These are phyloP conservation scores for Microbotryum violaceum DNA, from an alignment of 1,284 basidiomycete species.

Conservation along the genomic window DNA sequence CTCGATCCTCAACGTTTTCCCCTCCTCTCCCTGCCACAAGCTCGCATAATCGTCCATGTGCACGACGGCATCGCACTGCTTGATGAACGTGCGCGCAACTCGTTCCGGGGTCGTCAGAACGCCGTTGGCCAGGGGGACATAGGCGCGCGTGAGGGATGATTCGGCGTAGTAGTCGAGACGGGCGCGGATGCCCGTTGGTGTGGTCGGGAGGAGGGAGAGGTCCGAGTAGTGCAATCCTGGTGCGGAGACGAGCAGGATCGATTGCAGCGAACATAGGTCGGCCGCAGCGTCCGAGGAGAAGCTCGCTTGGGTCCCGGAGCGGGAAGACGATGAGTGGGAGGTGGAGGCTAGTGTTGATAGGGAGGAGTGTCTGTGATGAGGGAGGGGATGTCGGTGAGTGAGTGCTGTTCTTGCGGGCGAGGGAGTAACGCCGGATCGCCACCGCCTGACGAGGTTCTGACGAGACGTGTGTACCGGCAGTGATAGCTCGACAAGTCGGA, in stretches of 20 bases:
- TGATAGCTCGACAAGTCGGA: not conserved
- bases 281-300: not conserved
- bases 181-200: not conserved
- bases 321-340: not conserved
- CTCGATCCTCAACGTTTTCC: constrained; percentile 6
- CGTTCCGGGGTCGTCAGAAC: constrained; percentile 2
- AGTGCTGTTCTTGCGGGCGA: not conserved
- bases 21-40: constrained; percentile 4
- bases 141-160: constrained; percentile 1
- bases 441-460: not conserved
- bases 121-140: not conserved
- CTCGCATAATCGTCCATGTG: not conserved
- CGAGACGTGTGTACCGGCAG: not conserved
- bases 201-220: constrained; percentile 18
- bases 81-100: constrained; percentile 5
- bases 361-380: not conserved
- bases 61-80: constrained; percentile 8
- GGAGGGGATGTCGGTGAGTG: not conserved
- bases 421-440: not conserved
- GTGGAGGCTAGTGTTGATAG: not conserved
- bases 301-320: constrained; percentile 2
- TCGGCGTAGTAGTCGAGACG: not conserved
- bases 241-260: constrained; percentile 21
- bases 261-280: constrained; percentile 19
- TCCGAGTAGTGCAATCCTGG: constrained; percentile 28